Evolutionary conservation across 345 rosid species (phyloP).

Genomic region (Jatropha curcas): DNA sequence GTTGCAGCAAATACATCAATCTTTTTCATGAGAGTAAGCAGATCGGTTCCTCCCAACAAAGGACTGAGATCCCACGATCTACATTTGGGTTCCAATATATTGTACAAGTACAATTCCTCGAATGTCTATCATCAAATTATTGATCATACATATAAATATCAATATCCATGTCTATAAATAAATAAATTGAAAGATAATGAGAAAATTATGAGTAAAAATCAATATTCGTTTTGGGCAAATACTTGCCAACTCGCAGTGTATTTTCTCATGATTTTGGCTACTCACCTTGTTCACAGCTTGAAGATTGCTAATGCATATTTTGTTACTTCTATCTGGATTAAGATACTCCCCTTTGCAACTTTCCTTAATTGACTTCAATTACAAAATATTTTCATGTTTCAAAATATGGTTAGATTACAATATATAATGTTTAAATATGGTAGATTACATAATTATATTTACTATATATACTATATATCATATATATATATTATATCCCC

Average conservation of each 20-base stretch:
- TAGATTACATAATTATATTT: too few species aligned
- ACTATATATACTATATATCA: too few species aligned
- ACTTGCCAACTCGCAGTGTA: too few species aligned
- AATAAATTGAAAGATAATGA: too few species aligned
- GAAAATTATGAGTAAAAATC: too few species aligned
- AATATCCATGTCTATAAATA: too few species aligned
- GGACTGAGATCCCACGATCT: not conserved
- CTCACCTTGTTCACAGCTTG: conserved; percentile 11
- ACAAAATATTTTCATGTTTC: not conserved
- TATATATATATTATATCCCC: too few species aligned
- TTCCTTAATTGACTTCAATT: not conserved
- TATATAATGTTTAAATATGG: too few species aligned
- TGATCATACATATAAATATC: not conserved
- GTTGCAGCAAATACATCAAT: not conserved
- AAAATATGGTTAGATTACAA: too few species aligned
- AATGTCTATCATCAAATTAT: not conserved
- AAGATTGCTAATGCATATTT: conserved; percentile 1
- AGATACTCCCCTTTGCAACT: conserved; percentile 9
- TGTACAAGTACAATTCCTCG: not conserved
- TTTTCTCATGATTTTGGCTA: too few species aligned
- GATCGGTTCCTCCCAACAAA: not conserved
- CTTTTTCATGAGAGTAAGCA: not conserved
- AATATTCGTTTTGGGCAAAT: too few species aligned
- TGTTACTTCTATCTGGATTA: conserved; percentile 6
- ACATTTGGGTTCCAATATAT: conserved; percentile 8